Conservation (phyloP, 345 rosid species). For the Melastoma malabathricum region DNA sequence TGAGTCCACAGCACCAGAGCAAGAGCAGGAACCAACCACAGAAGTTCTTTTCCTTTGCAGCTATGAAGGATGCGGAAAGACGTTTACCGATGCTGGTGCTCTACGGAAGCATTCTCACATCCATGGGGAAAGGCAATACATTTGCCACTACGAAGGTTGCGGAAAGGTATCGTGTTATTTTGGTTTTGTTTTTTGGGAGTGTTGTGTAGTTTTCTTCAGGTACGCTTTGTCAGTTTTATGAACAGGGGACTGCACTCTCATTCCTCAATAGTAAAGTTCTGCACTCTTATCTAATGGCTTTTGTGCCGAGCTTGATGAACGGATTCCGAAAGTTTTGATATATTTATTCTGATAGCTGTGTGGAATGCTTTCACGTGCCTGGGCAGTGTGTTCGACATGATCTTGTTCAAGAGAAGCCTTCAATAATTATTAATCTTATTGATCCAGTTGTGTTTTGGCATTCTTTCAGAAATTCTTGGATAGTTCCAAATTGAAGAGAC, state of each 20-base stretch:
- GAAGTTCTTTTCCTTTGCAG: constrained; percentile 97
- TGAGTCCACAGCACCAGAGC: constrained; percentile 58
- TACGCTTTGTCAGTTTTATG: no score
- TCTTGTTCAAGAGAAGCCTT: not conserved
- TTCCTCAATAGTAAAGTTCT: no score
- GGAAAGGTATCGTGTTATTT: constrained; percentile 48
- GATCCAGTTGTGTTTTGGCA: not conserved
- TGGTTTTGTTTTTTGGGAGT: not conserved
- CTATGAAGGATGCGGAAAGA: constrained; percentile 88
- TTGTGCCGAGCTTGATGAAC: no score
- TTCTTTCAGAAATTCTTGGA: constrained; percentile 84
- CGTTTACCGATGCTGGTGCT: constrained; percentile 87
- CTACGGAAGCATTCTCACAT: constrained; percentile 93
- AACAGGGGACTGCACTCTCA: no score
- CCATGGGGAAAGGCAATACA: constrained; percentile 87
- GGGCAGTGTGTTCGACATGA: no score
- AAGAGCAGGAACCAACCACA: constrained; percentile 87
- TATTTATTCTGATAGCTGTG: no score
- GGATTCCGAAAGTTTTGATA: no score
- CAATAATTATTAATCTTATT: not conserved
- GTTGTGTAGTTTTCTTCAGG: no score
- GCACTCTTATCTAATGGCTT: no score
- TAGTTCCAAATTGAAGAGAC: constrained; percentile 96
- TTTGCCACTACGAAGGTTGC: constrained; percentile 66
- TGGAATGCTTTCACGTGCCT: no score